Evolutionary conservation across 23 red algal genomes (phyloP), one percentile per base, ranked within the genome.

Genomic region (Gracilaria gracilis): DNA sequence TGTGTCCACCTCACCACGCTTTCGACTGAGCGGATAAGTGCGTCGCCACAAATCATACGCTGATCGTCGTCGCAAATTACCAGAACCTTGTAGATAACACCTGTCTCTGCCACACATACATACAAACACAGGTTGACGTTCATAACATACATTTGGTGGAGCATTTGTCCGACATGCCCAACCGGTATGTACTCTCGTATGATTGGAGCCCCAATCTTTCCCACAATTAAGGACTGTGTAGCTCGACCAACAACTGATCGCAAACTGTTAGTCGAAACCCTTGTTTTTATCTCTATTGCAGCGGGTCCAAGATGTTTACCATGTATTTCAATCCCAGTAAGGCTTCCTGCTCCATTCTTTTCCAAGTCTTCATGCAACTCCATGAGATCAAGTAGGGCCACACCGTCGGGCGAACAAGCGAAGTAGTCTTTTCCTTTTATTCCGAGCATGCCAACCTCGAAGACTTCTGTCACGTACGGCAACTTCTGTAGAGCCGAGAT

Each of bases 241-340:
- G 16, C 31, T 1, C 11, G 28, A 25, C 74, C 70, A 39, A 70
- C 61, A 19, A 50, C 71, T 9, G 46, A 67, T 12, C 71, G 53
- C 44, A 89, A 49, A 39, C 32, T 44, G 20, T 42, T 77, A 28
- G 38, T 9, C 8, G 69, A 21, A 11, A 65, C 55, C 9, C 51
- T 77, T 23, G 70, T 89, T 72, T 89, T 89, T 20, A 79, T 89
- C 46, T 89, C 47, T 20, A 79, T 34, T 27, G 37, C 31, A 15
- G 85, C 19, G 6, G 29, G 2, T 29, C 59, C 59, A 14, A 9
- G 2, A 4, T 9, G 4, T 24, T 27, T 19, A 7, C 13, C 59
- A 31, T 29, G 29, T 7, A 29, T 0, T 9, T 12, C 2, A 31
- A 29, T 62, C 59, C 59, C 59, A 29, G 21, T 29, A 9, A 62